Evolutionary conservation across 306 rosid genomes (phyloP), one percentile per base, ranked within the genome.

Genomic region (Calophaca sinica): DNA sequence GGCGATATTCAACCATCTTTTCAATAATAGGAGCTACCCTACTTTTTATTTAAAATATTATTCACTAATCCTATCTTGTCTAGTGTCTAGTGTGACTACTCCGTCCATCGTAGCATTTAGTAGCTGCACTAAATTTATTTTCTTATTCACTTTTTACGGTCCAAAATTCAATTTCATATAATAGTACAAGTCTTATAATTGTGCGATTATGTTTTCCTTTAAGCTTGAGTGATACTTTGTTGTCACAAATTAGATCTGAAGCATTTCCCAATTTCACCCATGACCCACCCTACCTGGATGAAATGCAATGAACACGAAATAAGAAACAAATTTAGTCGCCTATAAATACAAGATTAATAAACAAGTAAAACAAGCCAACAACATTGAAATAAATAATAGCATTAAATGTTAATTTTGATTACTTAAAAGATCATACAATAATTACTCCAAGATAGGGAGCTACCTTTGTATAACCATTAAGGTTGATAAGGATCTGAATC

Each of bases 401-500:
- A 53, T 9, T 29, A 3, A 42, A 8, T 65, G 46, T 55, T 68
- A 35, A 57, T 4, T 36, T 26, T 45, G 26, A 62, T 45, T 29
- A 38, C 12, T 15, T 38, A 15, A 20, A 38, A 50, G 11, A 49
- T 11, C 38, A 28, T n/a, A 54, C 7, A 44, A 48, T 6, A 65
- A 57, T 11, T 9, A 53, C 44, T 45, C 53, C 15, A 5, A 38
- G 6, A 26, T 44, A 6, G 35, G 71, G 26, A 39, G 41, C 74
- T 76, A 92, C 99, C 98, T 96, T 96, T 20, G 99, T 96, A 84
- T 96, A 96, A 20, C 99, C 99, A 85, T 96, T 96, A 65, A 96
- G 96, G 81, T 96, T 96, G 73, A 96, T 85, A 71, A 96, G 89
- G 35, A 96, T 77, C 72, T 96, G 98, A 74, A 96, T 96, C 80